Base-by-base conservation (phyloP, 2,329 filamentous ascomycete genomes). In the Xylaria sp. region DNA sequence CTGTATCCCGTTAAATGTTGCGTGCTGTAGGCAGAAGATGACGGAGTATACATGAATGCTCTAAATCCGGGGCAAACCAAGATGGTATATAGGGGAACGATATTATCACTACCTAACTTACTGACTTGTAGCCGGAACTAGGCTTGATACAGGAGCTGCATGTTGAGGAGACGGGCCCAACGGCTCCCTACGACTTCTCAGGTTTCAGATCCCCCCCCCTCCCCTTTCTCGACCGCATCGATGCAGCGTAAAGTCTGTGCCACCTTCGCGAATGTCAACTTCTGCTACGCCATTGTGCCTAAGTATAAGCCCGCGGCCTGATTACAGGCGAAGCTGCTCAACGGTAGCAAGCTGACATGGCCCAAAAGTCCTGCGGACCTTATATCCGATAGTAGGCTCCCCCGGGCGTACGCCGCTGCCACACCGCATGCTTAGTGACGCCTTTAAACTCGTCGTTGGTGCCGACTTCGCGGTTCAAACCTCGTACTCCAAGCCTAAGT, bases 361-460 rank as follows among this genome's bases (percentile, higher is more conserved):
- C 77, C 86, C 18, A 73, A 74, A 45, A 84, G 84, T 4, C 75
- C 76, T 1, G 76, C 77, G 0, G 82, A 83, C 4, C 72, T 88
- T 7, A 86, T 82, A 0, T 77, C 88, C n/a, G 85, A 88, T 64
- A 82, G 83, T 2, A 77, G n/a, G 76, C 7, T 88, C 87, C 69
- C 72, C 88, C 50, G 84, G 85, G 2, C 81, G 81, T 50, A 77
- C 79, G 1, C 72, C 66, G 0, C 72, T 87, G 29, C 81, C 83
- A 1, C 77, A 78, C 24, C 85, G 83, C 65, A 79, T 76, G 42
- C 72, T 82, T 0, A 81, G 82, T 37, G 81, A 83, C 47, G 61
- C 66, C 1, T 81, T 88, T 65, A 72, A 69, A 19, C 71, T 88
- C 1, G 74, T 74, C 44, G 73, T 88, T 0, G 85, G 85, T n/a